These are phyloP conservation scores for Bondarzewia mesenterica DNA, from an alignment of 1,284 basidiomycete species.

Conservation along the genomic window DNA sequence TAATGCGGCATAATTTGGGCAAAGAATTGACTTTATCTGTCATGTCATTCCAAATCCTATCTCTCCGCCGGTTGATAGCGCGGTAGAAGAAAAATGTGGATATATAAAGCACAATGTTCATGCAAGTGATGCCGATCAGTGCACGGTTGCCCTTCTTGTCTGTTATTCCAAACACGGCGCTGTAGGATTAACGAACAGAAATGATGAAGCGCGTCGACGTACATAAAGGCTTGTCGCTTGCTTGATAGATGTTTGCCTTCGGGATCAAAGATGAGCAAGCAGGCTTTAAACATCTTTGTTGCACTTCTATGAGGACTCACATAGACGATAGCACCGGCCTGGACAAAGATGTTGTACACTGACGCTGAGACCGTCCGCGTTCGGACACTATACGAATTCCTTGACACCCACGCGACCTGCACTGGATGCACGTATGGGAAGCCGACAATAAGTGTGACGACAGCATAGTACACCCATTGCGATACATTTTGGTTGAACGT, in stretches of 20 bases:
- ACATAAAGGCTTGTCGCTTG: conserved; percentile 38
- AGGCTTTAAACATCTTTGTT: no score
- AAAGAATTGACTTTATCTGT: conserved; percentile 38
- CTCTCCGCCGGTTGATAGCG: conserved; percentile 40
- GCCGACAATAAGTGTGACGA: conserved; percentile 47
- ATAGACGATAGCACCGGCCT: conserved; percentile 42
- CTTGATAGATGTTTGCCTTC: conserved; percentile 26
- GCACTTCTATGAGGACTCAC: no score
- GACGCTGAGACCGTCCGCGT: conserved; percentile 50
- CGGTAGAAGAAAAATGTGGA: conserved; percentile 48
- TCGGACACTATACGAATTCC: conserved; percentile 51
- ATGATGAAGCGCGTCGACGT: conserved; percentile 12
- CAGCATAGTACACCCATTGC: conserved; percentile 52
- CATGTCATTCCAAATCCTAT: conserved; percentile 45
- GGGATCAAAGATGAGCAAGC: not conserved
- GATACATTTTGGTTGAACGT: conserved; percentile 43
- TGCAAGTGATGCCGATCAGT: conserved; percentile 25
- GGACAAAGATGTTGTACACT: conserved; percentile 59
- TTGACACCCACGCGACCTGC: conserved; percentile 54
- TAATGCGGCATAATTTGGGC: not conserved
- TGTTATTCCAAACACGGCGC: conserved; percentile 17
- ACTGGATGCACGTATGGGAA: conserved; percentile 37
- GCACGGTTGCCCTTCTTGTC: conserved; percentile 31
- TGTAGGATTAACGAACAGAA: not conserved
- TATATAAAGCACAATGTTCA: conserved; percentile 41